Conservation (phyloP, 352 stramenopile species). For the Thraustochytrium sp. region DNA sequence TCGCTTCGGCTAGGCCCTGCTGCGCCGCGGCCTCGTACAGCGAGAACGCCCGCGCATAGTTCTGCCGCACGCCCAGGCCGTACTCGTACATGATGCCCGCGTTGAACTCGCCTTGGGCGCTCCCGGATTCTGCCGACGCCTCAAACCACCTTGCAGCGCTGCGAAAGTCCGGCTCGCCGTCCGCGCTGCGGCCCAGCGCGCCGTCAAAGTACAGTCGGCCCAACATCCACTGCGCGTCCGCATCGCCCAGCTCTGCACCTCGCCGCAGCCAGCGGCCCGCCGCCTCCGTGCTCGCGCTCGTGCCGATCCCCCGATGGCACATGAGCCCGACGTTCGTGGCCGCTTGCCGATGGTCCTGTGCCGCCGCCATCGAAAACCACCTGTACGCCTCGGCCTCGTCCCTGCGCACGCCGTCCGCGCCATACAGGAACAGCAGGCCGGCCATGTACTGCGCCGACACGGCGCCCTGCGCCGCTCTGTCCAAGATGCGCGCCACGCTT, state of each 20-base stretch:
- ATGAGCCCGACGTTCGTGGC: conserved; percentile 14
- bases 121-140: background rate
- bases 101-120: background rate
- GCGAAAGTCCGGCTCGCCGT: background rate
- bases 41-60: background rate
- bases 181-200: background rate
- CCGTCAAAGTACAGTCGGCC: conserved; percentile 32
- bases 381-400: background rate
- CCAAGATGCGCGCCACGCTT: background rate
- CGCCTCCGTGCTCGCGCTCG: background rate
- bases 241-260: background rate
- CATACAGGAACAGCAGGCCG: conserved; percentile 3
- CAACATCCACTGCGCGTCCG: conserved; percentile 38
- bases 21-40: background rate
- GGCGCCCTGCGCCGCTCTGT: background rate
- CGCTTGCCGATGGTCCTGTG: background rate
- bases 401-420: background rate
- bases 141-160: background rate
- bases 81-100: conserved; percentile 32
- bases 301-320: background rate
- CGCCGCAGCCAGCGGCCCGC: background rate
- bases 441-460: conserved; percentile 21
- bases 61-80: background rate
- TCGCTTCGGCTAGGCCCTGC: background rate
- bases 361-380: conserved; percentile 30